phyloP scores from a whole-genome alignment of 2,329 filamentous ascomycete species.

The Metarhizium anisopliae region DNA sequence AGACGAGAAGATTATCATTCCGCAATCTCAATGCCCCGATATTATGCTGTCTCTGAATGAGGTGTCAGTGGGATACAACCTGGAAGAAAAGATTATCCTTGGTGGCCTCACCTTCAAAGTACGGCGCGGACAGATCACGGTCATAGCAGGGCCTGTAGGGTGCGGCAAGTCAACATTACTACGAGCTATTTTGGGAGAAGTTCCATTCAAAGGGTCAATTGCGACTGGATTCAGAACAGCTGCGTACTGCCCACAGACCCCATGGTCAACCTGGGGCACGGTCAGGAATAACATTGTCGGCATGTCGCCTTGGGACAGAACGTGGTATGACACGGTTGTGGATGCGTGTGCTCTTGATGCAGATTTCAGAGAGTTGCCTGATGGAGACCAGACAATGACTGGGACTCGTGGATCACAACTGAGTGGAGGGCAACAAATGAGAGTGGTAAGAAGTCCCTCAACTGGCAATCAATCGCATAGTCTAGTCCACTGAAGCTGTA shows the following conservation, averaged over 20 bases:
- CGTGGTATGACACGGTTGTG: slow-evolving; percentile 12
- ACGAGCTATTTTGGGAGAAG: slow-evolving; percentile 12
- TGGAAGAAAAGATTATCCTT: slow-evolving; percentile 3
- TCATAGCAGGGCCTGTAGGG: slow-evolving; percentile 14
- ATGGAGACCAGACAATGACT: slow-evolving; percentile 13
- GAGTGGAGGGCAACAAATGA: slow-evolving; percentile 18
- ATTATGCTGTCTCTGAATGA: slow-evolving; percentile 1
- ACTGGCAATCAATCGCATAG: too few relatives aligned
- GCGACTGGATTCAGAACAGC: slow-evolving; percentile 7
- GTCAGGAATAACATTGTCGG: slow-evolving; percentile 15
- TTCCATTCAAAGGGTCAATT: slow-evolving; percentile 9
- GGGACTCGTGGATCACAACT: slow-evolving; percentile 15
- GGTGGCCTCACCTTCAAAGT: slow-evolving; percentile 7
- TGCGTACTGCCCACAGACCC: slow-evolving; percentile 15
- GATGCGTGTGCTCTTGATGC: slow-evolving; percentile 9
- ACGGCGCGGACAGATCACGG: slow-evolving; percentile 7
- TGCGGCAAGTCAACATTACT: slow-evolving; percentile 14
- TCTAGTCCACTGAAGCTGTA: too few relatives aligned
- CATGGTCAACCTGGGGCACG: slow-evolving; percentile 14
- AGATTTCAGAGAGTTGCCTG: slow-evolving; percentile 12
- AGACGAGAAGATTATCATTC: background rate
- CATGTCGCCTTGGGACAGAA: slow-evolving; percentile 7
- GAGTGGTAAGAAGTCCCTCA: slow-evolving; percentile 10
- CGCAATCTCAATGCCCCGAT: background rate
- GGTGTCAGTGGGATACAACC: slow-evolving; percentile 5